These are phyloP conservation scores for Chaetoceros tenuissimus DNA, from an alignment of 108 stramenopile genomes.

Conservation along the genomic window DNA sequence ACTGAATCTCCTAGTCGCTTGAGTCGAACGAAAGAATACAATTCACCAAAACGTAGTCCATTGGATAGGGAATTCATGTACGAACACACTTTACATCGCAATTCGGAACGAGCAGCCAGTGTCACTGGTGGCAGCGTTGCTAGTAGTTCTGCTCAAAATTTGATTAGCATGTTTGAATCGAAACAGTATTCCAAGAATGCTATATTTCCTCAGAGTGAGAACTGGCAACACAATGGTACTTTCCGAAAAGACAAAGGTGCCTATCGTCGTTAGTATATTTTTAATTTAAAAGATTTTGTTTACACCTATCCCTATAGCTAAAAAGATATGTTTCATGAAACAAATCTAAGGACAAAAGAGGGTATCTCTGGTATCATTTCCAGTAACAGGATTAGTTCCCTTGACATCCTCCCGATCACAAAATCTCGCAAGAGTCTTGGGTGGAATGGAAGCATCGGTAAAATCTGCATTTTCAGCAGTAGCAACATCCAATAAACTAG, in stretches of 20 bases:
- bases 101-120: background rate
- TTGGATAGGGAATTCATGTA: too few relatives aligned
- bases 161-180: background rate
- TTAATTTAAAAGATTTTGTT: too few relatives aligned
- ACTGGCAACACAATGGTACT: background rate
- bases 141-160: background rate
- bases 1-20: background rate
- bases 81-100: background rate
- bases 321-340: too few relatives aligned
- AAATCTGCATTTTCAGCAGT: constrained; percentile 67
- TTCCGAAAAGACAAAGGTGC: background rate
- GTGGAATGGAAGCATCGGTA: constrained; percentile 75
- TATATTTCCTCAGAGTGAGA: background rate
- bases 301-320: too few relatives aligned
- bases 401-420: constrained; percentile 75
- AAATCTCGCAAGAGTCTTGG: constrained; percentile 48
- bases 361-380: constrained; percentile 85
- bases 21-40: too few relatives aligned
- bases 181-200: background rate
- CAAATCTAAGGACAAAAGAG: constrained; percentile 78
- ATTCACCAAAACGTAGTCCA: too few relatives aligned
- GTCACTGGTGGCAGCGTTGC: background rate
- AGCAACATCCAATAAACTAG: constrained; percentile 49
- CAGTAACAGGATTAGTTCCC: constrained; percentile 85
- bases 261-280: too few relatives aligned